Base-by-base conservation (phyloP, 2,329 filamentous ascomycete genomes). In the Mycosphaerella sp. region DNA sequence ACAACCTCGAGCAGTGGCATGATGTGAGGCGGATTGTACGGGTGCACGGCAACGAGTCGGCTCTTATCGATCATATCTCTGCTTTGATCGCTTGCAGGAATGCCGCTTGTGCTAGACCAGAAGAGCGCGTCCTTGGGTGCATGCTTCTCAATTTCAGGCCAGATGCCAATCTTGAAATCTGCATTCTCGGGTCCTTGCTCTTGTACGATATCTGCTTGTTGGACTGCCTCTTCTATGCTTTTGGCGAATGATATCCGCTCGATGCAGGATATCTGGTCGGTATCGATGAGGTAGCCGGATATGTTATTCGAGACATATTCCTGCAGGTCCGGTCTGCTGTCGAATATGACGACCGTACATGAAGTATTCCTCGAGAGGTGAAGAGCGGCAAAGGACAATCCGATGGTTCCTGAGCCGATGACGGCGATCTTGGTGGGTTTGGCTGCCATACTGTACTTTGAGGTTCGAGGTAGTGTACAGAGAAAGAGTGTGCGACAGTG, bases 1-100 rank as follows among this genome's bases (percentile, higher is more conserved):
- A 82, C 79, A 28, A 82, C 68, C 62, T 83, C 79, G 2, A 82
- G 64, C 1, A 83, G 60, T 0, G 80, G 80, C 76, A 82, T 81
- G 47, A 82, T 72, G 56, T 82, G 78, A 1, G 79, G 80, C 17
- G 77, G 80, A 49, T 82, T 82, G 63, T 79, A 83, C 0, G 80
- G 79, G 61, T 82, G 80, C 3, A 80, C 78, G 1, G 82, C 75
- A 0, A 82, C 55, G 2, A 83, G 61, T 1, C 78, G 66, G n/a
- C 62, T 54, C 44, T 65, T 63, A 25, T 76, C 69, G 17, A 65
- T 58, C 72, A 77, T 75, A 3, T 68, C 56, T 13, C 54, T 51
- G 7, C 64, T 65, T 56, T 82, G 79, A 18, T 65, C 66, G 0
- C 75, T 78, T 0, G 79, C 77, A 0, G 76, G 72, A 25, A 82